Conservation (phyloP, 371 early-diverging fungal species). For the Capniomyces stellatus region DNA sequence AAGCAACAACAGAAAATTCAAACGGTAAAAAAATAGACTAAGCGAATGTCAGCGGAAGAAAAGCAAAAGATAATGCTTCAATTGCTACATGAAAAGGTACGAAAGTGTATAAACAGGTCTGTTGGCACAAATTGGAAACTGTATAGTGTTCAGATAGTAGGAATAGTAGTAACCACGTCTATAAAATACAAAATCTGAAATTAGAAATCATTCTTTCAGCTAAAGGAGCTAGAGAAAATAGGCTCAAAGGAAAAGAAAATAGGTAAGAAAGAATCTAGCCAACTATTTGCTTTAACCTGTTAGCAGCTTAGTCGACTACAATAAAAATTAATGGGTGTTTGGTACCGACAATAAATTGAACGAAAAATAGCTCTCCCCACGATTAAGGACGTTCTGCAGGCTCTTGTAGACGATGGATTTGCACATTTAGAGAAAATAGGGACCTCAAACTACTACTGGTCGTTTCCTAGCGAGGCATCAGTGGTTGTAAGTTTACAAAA, state of each 20-base stretch:
- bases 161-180: neutral
- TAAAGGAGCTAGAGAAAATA: constrained; percentile 84
- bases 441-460: constrained; percentile 82
- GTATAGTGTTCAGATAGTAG: constrained; percentile 1
- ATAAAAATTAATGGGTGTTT: neutral
- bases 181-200: neutral
- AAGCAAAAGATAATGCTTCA: constrained; percentile 59
- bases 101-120: constrained; percentile 11
- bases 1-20: too few species aligned
- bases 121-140: constrained; percentile 10
- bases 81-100: constrained; percentile 55
- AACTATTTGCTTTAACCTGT: neutral
- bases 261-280: constrained; percentile 23
- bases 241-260: constrained; percentile 78
- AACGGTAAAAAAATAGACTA: too few species aligned
- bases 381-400: constrained; percentile 79
- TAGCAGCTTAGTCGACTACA: neutral
- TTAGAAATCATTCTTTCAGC: constrained; percentile 35
- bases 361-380: constrained; percentile 41
- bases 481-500: constrained; percentile 27
- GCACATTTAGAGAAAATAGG: constrained; percentile 87
- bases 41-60: constrained; percentile 24
- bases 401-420: constrained; percentile 74
- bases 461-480: constrained; percentile 60
- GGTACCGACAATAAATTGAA: neutral